phyloP scores from a whole-genome alignment of 2,329 filamentous ascomycete genomes.

The Pseudodiploospora longispora region DNA sequence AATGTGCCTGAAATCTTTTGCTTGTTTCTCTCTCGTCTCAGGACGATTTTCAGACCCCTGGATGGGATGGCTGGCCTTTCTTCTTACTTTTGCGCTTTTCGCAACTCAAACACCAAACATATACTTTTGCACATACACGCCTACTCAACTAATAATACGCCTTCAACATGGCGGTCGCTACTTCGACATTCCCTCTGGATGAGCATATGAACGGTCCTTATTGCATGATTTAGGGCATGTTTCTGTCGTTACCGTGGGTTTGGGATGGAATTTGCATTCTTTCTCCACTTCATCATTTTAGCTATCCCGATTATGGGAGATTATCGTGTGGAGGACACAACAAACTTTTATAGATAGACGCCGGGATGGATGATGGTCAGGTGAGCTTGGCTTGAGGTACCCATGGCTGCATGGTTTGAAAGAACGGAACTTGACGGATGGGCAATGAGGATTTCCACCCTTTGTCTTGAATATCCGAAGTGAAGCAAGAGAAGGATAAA shows the following conservation, averaged over 20 bases:
- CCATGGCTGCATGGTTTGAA: too few relatives aligned
- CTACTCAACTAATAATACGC: conserved; percentile 4
- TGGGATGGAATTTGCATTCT: conserved; percentile 14
- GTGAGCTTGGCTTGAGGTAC: too few relatives aligned
- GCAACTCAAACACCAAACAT: neutral
- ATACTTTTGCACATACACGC: conserved; percentile 6
- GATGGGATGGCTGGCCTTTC: conserved; percentile 4
- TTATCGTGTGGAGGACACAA: too few relatives aligned
- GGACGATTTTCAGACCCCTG: conserved; percentile 5
- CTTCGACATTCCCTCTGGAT: conserved; percentile 19
- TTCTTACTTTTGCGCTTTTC: conserved; percentile 1
- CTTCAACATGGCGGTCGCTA: conserved; percentile 4
- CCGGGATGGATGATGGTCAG: too few relatives aligned
- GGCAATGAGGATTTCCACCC: too few relatives aligned
- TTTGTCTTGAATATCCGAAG: too few relatives aligned
- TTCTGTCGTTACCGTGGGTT: conserved; percentile 4
- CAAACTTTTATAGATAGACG: too few relatives aligned
- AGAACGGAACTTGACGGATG: too few relatives aligned
- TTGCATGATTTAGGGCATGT: conserved; percentile 4
- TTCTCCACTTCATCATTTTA: conserved; percentile 16
- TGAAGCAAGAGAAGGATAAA: conserved; percentile 9
- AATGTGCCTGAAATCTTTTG: neutral
- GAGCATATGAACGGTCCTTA: conserved; percentile 12
- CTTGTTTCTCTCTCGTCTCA: conserved; percentile 7
- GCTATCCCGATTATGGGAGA: too few relatives aligned